These are phyloP conservation scores for Triticum urartu DNA, from an alignment of 176 grass and related monocot genomes.

Conservation along the genomic window DNA sequence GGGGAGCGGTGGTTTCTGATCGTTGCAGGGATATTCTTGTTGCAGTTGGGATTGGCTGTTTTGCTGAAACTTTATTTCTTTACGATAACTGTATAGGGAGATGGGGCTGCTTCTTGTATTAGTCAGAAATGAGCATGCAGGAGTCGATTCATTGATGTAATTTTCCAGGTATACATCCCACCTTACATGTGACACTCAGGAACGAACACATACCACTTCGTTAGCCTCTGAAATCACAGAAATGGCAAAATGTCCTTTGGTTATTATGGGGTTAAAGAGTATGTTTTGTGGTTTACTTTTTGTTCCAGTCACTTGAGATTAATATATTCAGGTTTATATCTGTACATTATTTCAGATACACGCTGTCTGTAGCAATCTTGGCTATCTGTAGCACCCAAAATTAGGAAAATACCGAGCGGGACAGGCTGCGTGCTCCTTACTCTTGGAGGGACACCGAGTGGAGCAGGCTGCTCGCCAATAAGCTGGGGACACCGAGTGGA, in stretches of 20 bases:
- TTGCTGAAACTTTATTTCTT: constrained; percentile 98
- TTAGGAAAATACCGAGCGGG: too few relatives aligned
- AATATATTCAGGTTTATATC: neutral
- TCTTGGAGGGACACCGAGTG: too few relatives aligned
- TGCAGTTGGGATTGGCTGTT: constrained; percentile 84
- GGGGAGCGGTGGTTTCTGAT: constrained; percentile 93
- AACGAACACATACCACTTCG: neutral
- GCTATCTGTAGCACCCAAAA: too few relatives aligned
- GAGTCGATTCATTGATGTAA: constrained; percentile 47
- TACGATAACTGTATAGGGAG: constrained; percentile 80
- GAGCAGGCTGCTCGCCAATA: too few relatives aligned
- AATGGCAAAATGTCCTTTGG: constrained; percentile 7
- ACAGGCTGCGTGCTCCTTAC: too few relatives aligned
- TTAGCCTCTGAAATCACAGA: constrained; percentile 5
- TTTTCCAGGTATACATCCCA: constrained; percentile 46
- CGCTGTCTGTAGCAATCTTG: neutral
- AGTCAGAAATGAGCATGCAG: constrained; percentile 39
- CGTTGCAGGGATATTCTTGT: constrained; percentile 87
- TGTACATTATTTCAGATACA: neutral
- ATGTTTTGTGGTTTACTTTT: neutral
- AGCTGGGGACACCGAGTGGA: too few relatives aligned
- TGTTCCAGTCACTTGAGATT: neutral
- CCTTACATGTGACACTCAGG: constrained; percentile 27
- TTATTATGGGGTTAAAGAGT: neutral
- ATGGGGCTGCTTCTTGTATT: constrained; percentile 25